phyloP scores from a whole-genome alignment of 2,329 filamentous ascomycete species.

The Neofusicoccum ribis region DNA sequence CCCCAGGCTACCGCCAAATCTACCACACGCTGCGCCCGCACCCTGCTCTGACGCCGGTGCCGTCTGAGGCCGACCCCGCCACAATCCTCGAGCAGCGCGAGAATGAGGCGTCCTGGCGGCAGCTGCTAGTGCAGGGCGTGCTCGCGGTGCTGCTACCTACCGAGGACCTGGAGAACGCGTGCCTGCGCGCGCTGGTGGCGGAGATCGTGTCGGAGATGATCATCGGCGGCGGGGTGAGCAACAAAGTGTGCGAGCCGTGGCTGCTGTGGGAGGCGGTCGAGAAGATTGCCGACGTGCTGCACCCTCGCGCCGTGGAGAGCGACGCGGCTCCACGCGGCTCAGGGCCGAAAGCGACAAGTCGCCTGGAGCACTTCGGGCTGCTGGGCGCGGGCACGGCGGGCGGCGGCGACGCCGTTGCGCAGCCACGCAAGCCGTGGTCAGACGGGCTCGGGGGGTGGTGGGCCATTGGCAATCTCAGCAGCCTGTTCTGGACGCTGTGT shows the following conservation, averaged over 20 bases:
- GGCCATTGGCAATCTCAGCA: constrained; percentile 18
- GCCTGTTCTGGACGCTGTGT: constrained; percentile 55
- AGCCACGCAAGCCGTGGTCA: constrained; percentile 23
- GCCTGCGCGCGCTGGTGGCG: constrained; percentile 76
- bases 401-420: constrained; percentile 26
- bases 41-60: constrained; percentile 77
- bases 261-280: constrained; percentile 82
- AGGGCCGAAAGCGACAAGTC: constrained; percentile 29
- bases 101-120: constrained; percentile 82
- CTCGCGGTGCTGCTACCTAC: constrained; percentile 84
- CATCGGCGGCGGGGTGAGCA: constrained; percentile 76
- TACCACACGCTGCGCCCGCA: constrained; percentile 85
- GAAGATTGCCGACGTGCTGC: constrained; percentile 61
- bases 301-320: constrained; percentile 33
- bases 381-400: constrained; percentile 37
- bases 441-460: background rate
- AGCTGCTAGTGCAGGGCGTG: constrained; percentile 80
- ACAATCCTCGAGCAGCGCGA: constrained; percentile 63
- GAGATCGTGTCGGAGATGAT: constrained; percentile 91
- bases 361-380: constrained; percentile 58
- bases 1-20: constrained; percentile 63
- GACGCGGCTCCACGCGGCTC: constrained; percentile 16
- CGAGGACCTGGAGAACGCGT: constrained; percentile 87
- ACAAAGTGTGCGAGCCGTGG: constrained; percentile 83
- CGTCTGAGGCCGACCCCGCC: constrained; percentile 54